These are phyloP conservation scores for Boehmeria nivea DNA, from an alignment of 306 rosid species.

Conservation along the genomic window DNA sequence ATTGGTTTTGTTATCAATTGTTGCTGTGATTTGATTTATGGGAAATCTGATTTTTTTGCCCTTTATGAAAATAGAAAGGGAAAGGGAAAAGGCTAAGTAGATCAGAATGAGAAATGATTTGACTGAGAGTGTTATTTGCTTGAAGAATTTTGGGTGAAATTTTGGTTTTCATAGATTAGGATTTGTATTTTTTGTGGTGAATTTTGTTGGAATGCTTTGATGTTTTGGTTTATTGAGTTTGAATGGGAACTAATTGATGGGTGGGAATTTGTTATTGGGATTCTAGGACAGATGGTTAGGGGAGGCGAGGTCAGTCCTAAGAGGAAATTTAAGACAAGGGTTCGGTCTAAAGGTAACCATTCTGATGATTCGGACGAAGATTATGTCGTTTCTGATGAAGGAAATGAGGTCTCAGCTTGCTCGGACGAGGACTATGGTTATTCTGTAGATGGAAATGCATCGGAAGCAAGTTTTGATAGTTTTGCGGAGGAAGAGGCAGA, in stretches of 20 bases:
- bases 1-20: not conserved
- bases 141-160: not conserved
- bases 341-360: conserved; percentile 40
- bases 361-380: conserved; percentile 97
- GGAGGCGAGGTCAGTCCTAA: conserved; percentile 62
- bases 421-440: conserved; percentile 52
- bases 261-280: conserved; percentile 19
- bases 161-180: not conserved
- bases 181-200: not conserved
- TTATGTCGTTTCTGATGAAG: conserved; percentile 72
- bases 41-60: not conserved
- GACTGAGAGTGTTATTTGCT: not conserved
- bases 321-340: conserved; percentile 33
- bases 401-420: conserved; percentile 48
- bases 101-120: not conserved
- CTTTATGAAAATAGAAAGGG: not conserved
- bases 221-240: not conserved
- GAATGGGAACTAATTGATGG: conserved; percentile 11
- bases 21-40: not conserved
- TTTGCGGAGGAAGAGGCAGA: conserved; percentile 36
- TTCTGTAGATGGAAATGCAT: conserved; percentile 54
- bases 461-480: conserved; percentile 52
- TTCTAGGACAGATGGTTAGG: conserved; percentile 73
- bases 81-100: not conserved
- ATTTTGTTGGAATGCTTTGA: conserved; percentile 2